Base-by-base conservation (phyloP, 768 basidiomycete species). In the Lactarius evosmus region DNA sequence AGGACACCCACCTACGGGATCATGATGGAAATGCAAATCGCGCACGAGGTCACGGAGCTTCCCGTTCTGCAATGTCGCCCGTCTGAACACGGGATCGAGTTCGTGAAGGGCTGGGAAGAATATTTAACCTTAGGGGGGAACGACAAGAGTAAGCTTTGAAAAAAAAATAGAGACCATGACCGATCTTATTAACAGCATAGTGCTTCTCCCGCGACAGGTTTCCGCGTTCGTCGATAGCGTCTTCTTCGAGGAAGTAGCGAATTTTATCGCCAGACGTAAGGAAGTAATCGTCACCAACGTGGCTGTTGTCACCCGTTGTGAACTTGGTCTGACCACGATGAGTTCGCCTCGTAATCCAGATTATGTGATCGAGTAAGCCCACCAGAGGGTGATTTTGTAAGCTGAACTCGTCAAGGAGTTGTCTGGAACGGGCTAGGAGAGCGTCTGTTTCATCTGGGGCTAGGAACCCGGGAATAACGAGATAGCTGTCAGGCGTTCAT, bases 221-320 rank as follows among this genome's bases (percentile, higher is more conserved):
- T 2, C 93, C 89, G 34, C 83, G 73, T 29, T 76, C 69, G 65
- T 86, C 83, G 7, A 97, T 78, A 0, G 95, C 93, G 56, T 89
- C 93, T 69, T 92, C 88, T 72, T 98, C 97, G 50, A 99, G 79
- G 75, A 99, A 98, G 75, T 87, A 98, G 7, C 91, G 86, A 64
- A 98, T 92, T 80, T 97, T 97, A 75, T 98, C 93, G 2, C 93
- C 93, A 1, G 93, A 95, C 33, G 78, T 83, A 53, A 99, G 78
- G 71, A 99, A 99, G 74, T 98, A 98, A 34, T 93, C 86, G 71
- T 98, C 95, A 0, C 95, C 95, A 29, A 93, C 81, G 69, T 94
- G 91, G 58, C 87, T 79, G 62, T 83, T 78, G 63, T 91, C 86
- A 25, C 82, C 82, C 0, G 94, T 95, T 17, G 89, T 91, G 75